Base-by-base conservation (phyloP, 2,329 filamentous ascomycete species). In the Diaporthe ilicicola region DNA sequence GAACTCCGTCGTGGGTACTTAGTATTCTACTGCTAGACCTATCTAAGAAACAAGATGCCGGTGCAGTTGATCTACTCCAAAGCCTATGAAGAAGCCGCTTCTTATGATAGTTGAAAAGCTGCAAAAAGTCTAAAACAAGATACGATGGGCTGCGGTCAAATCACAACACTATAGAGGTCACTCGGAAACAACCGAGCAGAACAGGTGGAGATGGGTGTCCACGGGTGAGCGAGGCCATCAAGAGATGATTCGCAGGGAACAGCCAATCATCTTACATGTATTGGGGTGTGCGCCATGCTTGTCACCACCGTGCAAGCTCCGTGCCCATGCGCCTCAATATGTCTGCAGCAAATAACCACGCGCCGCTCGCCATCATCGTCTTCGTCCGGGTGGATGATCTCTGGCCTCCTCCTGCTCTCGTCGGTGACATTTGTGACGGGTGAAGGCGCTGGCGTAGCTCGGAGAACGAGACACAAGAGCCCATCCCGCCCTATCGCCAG, bases 231-330 rank as follows among this genome's bases (percentile, higher is more conserved):
- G 24, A 44, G 4, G 44, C 15, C 48, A 54, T 42, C 22, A 9
- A 17, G 9, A 22, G 12, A 22, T 27, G 62, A 4, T 54, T 24
- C n/a, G 34, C 15, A 2, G 24, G 37, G 24, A 44, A 44, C 24
- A 3, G 12, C 64, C 64, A 67, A 67, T 67, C 64, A 54, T 67
- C 64, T 67, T 67, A 67, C 62, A 67, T 34, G 44, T 32, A 34
- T 34, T 7, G 8, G 17, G 19, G 15, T 8, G 32, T 6, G 4
- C 15, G 54, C 9, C 3, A 27, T 19, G 39, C 5, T 53, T 22
- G 17, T 53, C 8, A 27, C 34, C 61, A 29, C 32, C 9, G 15
- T 19, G 15, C n/a, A 27, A 15, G 61, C 32, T 12, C 22, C n/a
- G 32, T 64, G 44, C 32, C 19, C 22, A 19, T 13, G 17, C 29